phyloP scores from a whole-genome alignment of 2,329 filamentous ascomycete species.

The Pseudogymnoascus destructans region DNA sequence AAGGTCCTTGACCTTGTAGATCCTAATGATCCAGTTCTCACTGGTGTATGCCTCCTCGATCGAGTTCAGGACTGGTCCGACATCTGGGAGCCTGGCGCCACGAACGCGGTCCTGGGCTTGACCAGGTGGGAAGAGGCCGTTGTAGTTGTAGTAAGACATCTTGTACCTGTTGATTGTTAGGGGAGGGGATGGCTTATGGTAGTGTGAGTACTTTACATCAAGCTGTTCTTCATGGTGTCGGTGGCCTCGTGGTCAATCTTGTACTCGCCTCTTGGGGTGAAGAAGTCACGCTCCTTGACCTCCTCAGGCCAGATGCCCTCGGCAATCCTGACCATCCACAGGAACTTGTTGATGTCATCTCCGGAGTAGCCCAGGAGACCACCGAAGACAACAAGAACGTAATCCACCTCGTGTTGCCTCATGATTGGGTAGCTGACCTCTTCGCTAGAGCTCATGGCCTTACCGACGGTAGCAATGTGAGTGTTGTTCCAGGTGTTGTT shows the following conservation, averaged over 20 bases:
- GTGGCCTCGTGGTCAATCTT: conserved; percentile 86
- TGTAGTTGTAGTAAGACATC: conserved; percentile 99
- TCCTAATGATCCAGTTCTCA: conserved; percentile 99
- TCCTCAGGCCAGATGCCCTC: conserved; percentile 99
- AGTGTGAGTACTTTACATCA: conserved; percentile 63
- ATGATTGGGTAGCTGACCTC: conserved; percentile 98
- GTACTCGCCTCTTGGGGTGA: conserved; percentile 88
- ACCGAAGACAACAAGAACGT: conserved; percentile 94
- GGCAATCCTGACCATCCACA: conserved; percentile 99
- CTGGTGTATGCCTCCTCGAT: conserved; percentile 96
- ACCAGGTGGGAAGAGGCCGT: conserved; percentile 77
- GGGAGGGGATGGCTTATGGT: background rate
- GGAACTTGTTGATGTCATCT: conserved; percentile 99
- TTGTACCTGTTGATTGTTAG: conserved; percentile 64
- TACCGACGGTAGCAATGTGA: conserved; percentile 96
- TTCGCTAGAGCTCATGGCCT: conserved; percentile 94
- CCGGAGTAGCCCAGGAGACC: conserved; percentile 93
- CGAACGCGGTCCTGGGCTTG: conserved; percentile 87
- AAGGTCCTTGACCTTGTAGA: conserved; percentile 99
- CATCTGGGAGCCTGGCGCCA: conserved; percentile 62
- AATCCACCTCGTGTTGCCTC: conserved; percentile 96
- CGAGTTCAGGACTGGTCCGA: conserved; percentile 73
- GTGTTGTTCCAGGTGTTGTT: conserved; percentile 99
- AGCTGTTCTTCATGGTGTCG: conserved; percentile 95
- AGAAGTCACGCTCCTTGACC: conserved; percentile 93